A percentile compares a stretch with the other conserved stretches of the same genome.
Conservation (phyloP, 192 early-diverging fungal species). For the Umbelopsis ramanniana region DNA sequence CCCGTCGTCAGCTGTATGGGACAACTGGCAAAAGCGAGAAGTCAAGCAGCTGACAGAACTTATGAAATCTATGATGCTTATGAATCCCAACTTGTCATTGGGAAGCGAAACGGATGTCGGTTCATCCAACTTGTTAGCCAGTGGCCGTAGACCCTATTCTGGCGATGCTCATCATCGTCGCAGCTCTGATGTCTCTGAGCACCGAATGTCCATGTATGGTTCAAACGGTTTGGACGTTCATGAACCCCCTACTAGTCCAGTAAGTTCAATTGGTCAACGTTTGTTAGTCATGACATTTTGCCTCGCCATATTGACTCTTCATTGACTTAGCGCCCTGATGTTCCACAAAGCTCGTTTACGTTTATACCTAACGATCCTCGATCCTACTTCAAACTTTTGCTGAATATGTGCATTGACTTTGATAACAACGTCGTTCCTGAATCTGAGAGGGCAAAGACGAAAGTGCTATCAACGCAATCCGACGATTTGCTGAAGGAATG, state of each 20-base stretch:
- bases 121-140: slow-evolving; percentile 20
- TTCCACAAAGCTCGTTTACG: slow-evolving; percentile 45
- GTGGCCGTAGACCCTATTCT: not conserved
- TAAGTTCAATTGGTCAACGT: slow-evolving; percentile 25
- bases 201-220: slow-evolving; percentile 6
- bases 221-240: not conserved
- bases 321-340: slow-evolving; percentile 15
- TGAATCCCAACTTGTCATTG: slow-evolving; percentile 42
- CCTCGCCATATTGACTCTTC: slow-evolving; percentile 10
- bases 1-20: slow-evolving; percentile 48
- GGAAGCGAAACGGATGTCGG: slow-evolving; percentile 34
- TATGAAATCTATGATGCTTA: slow-evolving; percentile 41
- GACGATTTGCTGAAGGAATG: slow-evolving; percentile 68
- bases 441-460: slow-evolving; percentile 42
- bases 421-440: slow-evolving; percentile 46
- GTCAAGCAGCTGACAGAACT: slow-evolving; percentile 53
- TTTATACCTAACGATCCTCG: slow-evolving; percentile 64
- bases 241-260: not conserved
- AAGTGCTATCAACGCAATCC: slow-evolving; percentile 56
- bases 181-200: slow-evolving; percentile 7
- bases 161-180: not conserved
- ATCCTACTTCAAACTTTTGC: slow-evolving; percentile 60
- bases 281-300: slow-evolving; percentile 25
- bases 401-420: slow-evolving; percentile 68
- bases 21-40: slow-evolving; percentile 60